Base-by-base conservation (phyloP, 2,329 filamentous ascomycete species). In the Talaromyces marneffei region DNA sequence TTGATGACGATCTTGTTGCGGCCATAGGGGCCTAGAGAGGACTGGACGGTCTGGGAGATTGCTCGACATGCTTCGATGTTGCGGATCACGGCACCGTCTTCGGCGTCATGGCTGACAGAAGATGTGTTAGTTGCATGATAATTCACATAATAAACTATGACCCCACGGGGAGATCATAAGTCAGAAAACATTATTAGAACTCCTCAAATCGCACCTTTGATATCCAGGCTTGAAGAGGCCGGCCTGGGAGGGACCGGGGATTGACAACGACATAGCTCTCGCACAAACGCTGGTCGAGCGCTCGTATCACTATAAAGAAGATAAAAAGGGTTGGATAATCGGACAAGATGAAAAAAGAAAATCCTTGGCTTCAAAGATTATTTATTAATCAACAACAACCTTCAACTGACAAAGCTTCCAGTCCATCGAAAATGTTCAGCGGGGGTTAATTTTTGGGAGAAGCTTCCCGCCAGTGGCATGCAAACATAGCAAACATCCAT, bases 1-100 rank as follows among this genome's bases (percentile, higher is more conserved):
- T 99, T 99, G 83, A 99, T 97, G 80, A 99, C 91, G 74, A 99
- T 92, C 83, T 99, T 99, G 84, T 99, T 99, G 78, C 94, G 90
- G 72, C 94, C 94, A 79, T 96, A 97, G 63, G 94, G 94, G 57
- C 94, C 95, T 37, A 99, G 85, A 50, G 94, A 97, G 61, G 94
- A 97, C 82, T 96, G 92, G 55, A 99, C 94, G 57, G 94, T 99
- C 71, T 90, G 90, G 62, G 94, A 87, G 78, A 99, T 97, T 68
- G 94, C 91, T 67, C 92, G 87, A 82, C 94, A 99, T 75, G 95
- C 94, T 75, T 99, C 95, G 79, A 99, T 97, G 79, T 99, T 99
- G 74, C 94, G 92, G 67, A 97, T 84, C 68, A 99, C 92, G 68
- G 94, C 95, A 75, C 94, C 94, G 90, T 99, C 94, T 87, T 99